A percentile compares a stretch with the other conserved stretches of the same genome.
These are phyloP conservation scores for Cyclostephanos invisitatus DNA, from an alignment of 108 stramenopile species.

Conservation along the genomic window DNA sequence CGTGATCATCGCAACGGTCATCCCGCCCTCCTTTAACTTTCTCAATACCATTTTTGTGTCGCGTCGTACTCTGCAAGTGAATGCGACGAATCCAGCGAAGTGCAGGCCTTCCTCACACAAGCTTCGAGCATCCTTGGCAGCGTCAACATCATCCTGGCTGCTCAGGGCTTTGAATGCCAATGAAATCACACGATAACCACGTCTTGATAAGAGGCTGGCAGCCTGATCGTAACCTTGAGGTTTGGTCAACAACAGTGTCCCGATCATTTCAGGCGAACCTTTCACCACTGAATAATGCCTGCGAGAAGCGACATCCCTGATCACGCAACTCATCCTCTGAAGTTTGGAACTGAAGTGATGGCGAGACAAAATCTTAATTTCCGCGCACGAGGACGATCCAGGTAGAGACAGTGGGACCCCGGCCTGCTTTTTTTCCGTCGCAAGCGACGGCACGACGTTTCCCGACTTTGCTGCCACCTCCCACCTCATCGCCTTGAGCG, in stretches of 20 bases:
- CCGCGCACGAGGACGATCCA: slow-evolving; percentile 23
- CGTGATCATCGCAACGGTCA: slow-evolving; percentile 92
- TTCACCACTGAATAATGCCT: slow-evolving; percentile 86
- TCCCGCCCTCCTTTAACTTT: slow-evolving; percentile 86
- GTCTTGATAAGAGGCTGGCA: slow-evolving; percentile 62
- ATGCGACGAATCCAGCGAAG: slow-evolving; percentile 96
- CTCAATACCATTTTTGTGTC: slow-evolving; percentile 84
- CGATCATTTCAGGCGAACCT: slow-evolving; percentile 97
- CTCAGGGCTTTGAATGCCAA: slow-evolving; percentile 81
- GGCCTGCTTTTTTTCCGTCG: slow-evolving; percentile 61
- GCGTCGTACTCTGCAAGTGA: slow-evolving; percentile 91
- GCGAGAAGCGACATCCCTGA: slow-evolving; percentile 48
- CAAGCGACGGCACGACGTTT: slow-evolving; percentile 56
- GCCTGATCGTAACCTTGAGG: slow-evolving; percentile 78
- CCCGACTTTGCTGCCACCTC: slow-evolving; percentile 56
- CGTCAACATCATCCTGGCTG: slow-evolving; percentile 49
- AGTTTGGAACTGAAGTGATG: slow-evolving; percentile 98
- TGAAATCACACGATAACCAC: slow-evolving; percentile 93
- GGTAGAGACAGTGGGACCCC: slow-evolving; percentile 51
- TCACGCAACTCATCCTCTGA: slow-evolving; percentile 97
- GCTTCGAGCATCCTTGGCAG: slow-evolving; percentile 63
- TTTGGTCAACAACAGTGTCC: slow-evolving; percentile 64
- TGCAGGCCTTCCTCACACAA: slow-evolving; percentile 70
- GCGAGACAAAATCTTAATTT: slow-evolving; percentile 80
- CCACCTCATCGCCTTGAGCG: slow-evolving; percentile 87